A percentile compares a stretch with the other conserved stretches of the same genome.
Conservation (phyloP, 1,139 yeast genomes). For the Blastobotrys persicus region DNA sequence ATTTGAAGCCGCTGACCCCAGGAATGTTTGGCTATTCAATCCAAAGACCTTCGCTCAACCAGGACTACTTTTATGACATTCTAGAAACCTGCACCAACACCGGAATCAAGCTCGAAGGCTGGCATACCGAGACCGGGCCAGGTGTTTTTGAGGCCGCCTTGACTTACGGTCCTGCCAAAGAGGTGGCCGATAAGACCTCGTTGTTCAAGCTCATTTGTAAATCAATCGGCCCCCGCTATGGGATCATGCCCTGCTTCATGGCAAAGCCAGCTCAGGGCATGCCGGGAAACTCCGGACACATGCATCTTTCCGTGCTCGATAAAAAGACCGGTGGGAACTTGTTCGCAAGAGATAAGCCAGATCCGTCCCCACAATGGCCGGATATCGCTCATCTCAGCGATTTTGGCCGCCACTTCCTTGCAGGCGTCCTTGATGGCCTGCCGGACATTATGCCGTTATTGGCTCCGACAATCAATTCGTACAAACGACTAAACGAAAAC, state of each 20-base stretch:
- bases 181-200: constrained; percentile 38
- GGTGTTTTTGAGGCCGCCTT: constrained; percentile 42
- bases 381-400: constrained; percentile 34
- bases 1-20: constrained; percentile 35
- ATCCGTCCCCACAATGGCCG: constrained; percentile 32
- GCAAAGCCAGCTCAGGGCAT: constrained; percentile 40
- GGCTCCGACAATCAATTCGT: constrained; percentile 40
- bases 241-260: constrained; percentile 40
- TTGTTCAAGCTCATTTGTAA: constrained; percentile 38
- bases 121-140: constrained; percentile 43
- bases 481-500: constrained; percentile 40
- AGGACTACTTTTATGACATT: constrained; percentile 35
- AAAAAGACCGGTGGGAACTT: constrained; percentile 31
- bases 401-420: constrained; percentile 37
- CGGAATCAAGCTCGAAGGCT: constrained; percentile 36
- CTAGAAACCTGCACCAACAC: constrained; percentile 29
- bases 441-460: constrained; percentile 39
- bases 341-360: constrained; percentile 33
- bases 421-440: constrained; percentile 39
- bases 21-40: constrained; percentile 42
- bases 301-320: constrained; percentile 37
- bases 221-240: constrained; percentile 33
- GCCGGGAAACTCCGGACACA: constrained; percentile 42
- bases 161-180: constrained; percentile 33
- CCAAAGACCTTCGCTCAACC: constrained; percentile 35